These are phyloP conservation scores for Lentinula edodes DNA, from an alignment of 768 basidiomycete species.

Conservation along the genomic window DNA sequence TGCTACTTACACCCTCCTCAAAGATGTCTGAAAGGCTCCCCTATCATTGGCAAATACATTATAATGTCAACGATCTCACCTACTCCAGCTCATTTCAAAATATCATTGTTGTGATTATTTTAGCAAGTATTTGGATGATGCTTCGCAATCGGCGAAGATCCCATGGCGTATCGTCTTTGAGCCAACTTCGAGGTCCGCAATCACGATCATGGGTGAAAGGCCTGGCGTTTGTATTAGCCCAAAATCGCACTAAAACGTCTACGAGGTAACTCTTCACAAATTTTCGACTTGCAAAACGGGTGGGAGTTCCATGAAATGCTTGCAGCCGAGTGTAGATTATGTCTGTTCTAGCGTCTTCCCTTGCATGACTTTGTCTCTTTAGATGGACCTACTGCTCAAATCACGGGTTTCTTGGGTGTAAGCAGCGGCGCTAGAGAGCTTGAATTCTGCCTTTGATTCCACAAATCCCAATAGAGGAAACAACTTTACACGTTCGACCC, in stretches of 20 bases:
- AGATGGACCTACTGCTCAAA: not conserved
- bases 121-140: not conserved
- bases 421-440: not conserved
- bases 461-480: not conserved
- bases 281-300: not conserved
- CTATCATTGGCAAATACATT: not conserved
- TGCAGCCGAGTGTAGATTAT: not conserved
- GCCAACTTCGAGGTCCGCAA: not conserved
- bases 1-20: not conserved
- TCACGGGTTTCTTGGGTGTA: not conserved
- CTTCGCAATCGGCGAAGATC: not conserved
- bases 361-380: not conserved
- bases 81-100: not conserved
- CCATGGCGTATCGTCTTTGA: not conserved
- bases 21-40: not conserved
- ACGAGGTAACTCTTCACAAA: not conserved
- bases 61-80: no score
- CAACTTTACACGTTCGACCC: constrained; percentile 6
- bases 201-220: constrained; percentile 1
- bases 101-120: not conserved
- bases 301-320: constrained; percentile 5
- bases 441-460: not conserved
- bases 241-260: not conserved
- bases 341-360: not conserved
- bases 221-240: not conserved